phyloP scores from a whole-genome alignment of 2,329 filamentous ascomycete species.

The Scedosporium aurantiacum region DNA sequence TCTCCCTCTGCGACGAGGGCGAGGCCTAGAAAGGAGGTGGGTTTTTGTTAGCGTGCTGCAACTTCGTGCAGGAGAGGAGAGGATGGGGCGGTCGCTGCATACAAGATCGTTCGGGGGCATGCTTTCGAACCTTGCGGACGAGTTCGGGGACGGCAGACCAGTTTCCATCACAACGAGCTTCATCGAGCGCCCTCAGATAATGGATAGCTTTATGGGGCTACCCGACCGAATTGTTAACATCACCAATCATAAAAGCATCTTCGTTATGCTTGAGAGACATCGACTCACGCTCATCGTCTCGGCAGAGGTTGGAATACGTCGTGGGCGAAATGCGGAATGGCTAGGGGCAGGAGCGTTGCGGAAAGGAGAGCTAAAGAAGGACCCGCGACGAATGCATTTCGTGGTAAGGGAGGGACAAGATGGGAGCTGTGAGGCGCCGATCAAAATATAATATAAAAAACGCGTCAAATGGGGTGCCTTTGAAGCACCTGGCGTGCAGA shows the following conservation, averaged over 20 bases:
- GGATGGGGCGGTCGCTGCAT: constrained; percentile 24
- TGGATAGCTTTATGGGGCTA: constrained; percentile 56
- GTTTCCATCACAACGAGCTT: constrained; percentile 74
- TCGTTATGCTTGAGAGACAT: no score
- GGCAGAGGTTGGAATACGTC: not conserved
- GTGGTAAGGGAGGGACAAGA: not conserved
- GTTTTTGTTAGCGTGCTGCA: not conserved
- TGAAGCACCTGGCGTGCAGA: not conserved
- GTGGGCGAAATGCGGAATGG: not conserved
- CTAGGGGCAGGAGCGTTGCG: not conserved
- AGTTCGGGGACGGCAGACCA: constrained; percentile 84
- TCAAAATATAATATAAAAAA: not conserved
- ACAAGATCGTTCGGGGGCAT: constrained; percentile 80
- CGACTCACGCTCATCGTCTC: constrained; percentile 3
- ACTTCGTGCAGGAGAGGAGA: not conserved
- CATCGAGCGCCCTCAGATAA: constrained; percentile 75
- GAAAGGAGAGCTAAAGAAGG: not conserved
- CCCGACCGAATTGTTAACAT: not conserved
- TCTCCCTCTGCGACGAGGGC: constrained; percentile 60
- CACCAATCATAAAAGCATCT: not conserved
- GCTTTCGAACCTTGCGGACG: constrained; percentile 86
- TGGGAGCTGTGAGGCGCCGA: not conserved
- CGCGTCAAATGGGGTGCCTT: not conserved
- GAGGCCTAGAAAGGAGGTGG: constrained; percentile 20
- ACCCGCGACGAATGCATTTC: not conserved